Base-by-base conservation (phyloP, 208 protist genomes). In the Acanthamoeba castellanii region DNA sequence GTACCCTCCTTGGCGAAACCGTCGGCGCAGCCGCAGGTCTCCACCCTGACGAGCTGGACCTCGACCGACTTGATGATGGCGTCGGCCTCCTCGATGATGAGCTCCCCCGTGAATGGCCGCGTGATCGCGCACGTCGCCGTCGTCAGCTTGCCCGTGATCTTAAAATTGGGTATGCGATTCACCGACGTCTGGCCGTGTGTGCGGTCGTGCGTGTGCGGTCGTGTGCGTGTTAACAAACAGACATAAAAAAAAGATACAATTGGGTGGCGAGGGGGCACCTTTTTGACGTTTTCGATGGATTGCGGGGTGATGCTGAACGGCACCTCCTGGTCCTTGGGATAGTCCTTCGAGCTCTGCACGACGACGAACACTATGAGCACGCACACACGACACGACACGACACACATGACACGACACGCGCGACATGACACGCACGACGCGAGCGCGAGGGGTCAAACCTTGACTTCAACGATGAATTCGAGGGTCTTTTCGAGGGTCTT, bases 41-140 rank as follows among this genome's bases (percentile, higher is more conserved):
- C 98, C 8, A 98, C 97, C 42, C 98, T 95, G 42, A 98, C 96
- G 11, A 99, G 95, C 95, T 98, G 98, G 64, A 99, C 70, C 87
- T 99, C 98, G 25, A 99, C 96, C 11, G 97, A 98, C 84, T 96
- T 96, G 92, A 99, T 98, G 25, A 66, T 72, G 1, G 94, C 87
- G 14, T 95, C 88, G 52, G 94, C 96, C n/a, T 95, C 66, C 66
- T 97, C 95, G 25, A 99, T 96, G 13, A 96, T 55, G 20, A 99
- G 37, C 92, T 98, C 89, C 22, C 98, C 98, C 76, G 95, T 94
- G 89, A 98, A 97, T 42, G 97, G 97, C 52, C 97, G 61, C 25
- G 87, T 94, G 70, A 99, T 97, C 92, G 97, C 90, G 95, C 97
- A 98, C 42, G 95, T 66, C 11, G 93, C 72, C 32, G 95, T 78